A percentile compares a stretch with the other conserved stretches of the same genome.
Conservation (phyloP, 768 basidiomycete genomes). For the Suillus ampliporus region DNA sequence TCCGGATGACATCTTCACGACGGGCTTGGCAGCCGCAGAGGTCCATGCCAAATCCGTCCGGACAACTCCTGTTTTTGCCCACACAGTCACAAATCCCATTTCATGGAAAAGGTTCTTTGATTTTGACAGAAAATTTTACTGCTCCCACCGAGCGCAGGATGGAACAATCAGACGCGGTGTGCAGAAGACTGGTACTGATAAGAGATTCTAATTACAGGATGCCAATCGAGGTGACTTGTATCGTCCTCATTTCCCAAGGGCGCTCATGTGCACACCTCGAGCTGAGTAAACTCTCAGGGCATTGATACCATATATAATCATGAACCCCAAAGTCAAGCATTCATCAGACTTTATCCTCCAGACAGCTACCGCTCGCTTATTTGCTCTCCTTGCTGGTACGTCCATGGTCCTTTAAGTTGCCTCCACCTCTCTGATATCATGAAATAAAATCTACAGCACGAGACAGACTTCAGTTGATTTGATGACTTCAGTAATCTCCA, state of each 20-base stretch:
- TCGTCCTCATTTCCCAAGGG: constrained; percentile 4
- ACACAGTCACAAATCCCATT: too few species aligned
- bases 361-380: not conserved
- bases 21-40: too few species aligned
- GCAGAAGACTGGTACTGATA: not conserved
- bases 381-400: not conserved
- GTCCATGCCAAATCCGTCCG: too few species aligned
- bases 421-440: not conserved
- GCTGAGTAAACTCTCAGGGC: constrained; percentile 23
- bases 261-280: constrained; percentile 1
- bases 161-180: not conserved
- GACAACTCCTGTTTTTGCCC: too few species aligned
- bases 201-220: not conserved
- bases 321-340: constrained; percentile 9
- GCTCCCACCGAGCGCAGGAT: not conserved
- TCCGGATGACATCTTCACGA: too few species aligned
- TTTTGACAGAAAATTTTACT: too few species aligned
- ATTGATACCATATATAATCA: constrained; percentile 17
- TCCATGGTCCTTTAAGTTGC: not conserved
- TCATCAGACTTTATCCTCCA: constrained; percentile 7
- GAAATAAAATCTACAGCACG: not conserved
- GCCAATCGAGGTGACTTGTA: not conserved
- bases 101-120: too few species aligned
- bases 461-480: not conserved
- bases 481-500: constrained; percentile 18